Conservation (phyloP, 352 stramenopile genomes). For the Globisporangium middletonii region DNA sequence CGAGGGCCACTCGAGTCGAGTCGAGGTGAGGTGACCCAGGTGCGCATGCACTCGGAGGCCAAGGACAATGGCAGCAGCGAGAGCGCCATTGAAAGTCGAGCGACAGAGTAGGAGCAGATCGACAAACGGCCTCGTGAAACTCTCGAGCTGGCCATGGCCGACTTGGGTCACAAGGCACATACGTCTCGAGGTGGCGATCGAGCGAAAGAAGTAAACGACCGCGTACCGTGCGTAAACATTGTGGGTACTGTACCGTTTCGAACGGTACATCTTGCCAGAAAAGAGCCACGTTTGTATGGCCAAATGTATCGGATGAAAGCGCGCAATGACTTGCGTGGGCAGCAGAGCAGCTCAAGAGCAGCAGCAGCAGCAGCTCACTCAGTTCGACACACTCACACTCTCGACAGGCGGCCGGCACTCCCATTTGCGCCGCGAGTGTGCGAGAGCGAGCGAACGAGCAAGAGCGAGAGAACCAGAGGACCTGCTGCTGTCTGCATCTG, state of each 20-base stretch:
- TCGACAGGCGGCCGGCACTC: neutral
- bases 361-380: neutral
- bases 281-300: slow-evolving; percentile 1
- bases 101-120: no score
- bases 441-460: neutral
- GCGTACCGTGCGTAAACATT: neutral
- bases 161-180: no score
- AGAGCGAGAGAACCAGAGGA: neutral
- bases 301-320: slow-evolving; percentile 4
- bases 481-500: neutral
- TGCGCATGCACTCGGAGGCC: no score
- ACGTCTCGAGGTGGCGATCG: neutral
- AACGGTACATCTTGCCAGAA: neutral
- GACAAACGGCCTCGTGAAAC: no score
- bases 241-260: neutral
- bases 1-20: no score
- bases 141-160: no score
- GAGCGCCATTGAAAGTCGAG: no score
- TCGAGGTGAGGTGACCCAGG: no score
- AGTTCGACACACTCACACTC: neutral
- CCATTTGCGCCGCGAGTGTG: neutral
- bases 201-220: neutral
- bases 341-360: no score
- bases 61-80: no score
- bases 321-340: no score